Evolutionary conservation across 768 basidiomycete species (phyloP).

Genomic region (Boletus reticuloceps): DNA sequence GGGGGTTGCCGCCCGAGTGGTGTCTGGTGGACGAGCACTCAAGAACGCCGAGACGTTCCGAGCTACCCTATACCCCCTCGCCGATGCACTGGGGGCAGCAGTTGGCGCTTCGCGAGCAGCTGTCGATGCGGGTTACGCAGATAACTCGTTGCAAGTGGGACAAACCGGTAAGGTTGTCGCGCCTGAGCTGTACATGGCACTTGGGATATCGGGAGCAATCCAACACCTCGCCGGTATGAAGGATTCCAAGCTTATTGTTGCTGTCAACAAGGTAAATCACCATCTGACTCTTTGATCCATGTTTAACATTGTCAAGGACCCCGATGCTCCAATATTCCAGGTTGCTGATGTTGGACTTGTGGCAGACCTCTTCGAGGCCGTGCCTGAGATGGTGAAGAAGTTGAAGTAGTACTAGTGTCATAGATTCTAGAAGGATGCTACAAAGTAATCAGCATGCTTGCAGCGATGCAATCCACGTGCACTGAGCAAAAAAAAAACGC

Average conservation of each 20-base stretch:
- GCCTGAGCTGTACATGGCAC: constrained; percentile 91
- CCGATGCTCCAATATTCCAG: constrained; percentile 99
- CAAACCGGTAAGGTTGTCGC: constrained; percentile 99
- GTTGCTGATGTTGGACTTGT: constrained; percentile 97
- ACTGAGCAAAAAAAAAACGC: too few species aligned
- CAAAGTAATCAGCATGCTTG: not conserved
- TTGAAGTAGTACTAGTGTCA: constrained; percentile 59
- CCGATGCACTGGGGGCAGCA: constrained; percentile 90
- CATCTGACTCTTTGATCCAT: not conserved
- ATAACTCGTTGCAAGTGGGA: constrained; percentile 98
- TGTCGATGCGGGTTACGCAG: constrained; percentile 96
- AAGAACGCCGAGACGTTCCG: constrained; percentile 96
- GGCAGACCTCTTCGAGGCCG: constrained; percentile 88
- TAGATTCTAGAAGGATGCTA: constrained; percentile 9
- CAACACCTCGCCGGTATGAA: constrained; percentile 99
- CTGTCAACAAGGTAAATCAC: constrained; percentile 82
- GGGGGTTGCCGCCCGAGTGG: constrained; percentile 80
- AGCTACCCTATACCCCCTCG: constrained; percentile 81
- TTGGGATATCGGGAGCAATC: constrained; percentile 98
- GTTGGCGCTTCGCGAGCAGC: constrained; percentile 98
- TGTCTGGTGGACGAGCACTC: constrained; percentile 93
- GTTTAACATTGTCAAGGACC: constrained; percentile 56
- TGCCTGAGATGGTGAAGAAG: constrained; percentile 89
- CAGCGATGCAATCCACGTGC: not conserved
- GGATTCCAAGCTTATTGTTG: constrained; percentile 97